These are phyloP conservation scores for Aquilaria yunnanensis DNA, from an alignment of 345 rosid genomes.

Conservation along the genomic window DNA sequence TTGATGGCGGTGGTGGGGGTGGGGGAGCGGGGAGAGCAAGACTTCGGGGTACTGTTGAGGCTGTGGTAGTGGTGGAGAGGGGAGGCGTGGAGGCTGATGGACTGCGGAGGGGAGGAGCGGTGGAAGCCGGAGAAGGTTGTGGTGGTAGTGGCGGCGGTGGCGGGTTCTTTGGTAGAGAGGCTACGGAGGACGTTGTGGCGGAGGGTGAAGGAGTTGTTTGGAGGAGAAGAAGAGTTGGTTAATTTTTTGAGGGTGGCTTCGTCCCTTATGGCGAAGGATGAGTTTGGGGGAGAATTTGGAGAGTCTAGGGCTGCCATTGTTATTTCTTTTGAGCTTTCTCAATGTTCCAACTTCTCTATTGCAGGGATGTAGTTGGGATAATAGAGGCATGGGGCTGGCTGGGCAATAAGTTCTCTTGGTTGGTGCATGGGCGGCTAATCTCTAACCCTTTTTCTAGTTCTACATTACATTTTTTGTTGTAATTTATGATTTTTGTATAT, in stretches of 20 bases:
- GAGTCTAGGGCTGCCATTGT: slow-evolving; percentile 30
- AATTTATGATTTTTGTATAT: no score
- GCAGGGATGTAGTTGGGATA: no score
- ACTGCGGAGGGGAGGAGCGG: slow-evolving; percentile 22
- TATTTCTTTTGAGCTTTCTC: not conserved
- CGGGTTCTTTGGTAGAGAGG: slow-evolving; percentile 32
- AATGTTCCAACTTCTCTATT: no score
- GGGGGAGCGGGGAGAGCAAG: slow-evolving; percentile 18
- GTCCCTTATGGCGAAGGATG: slow-evolving; percentile 33
- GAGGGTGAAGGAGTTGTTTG: slow-evolving; percentile 35
- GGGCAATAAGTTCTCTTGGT: no score
- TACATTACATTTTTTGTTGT: no score
- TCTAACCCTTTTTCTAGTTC: no score
- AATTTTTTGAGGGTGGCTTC: slow-evolving; percentile 5
- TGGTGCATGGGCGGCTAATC: no score
- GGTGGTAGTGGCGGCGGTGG: not conserved
- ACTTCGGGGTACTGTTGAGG: slow-evolving; percentile 11
- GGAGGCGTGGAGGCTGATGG: slow-evolving; percentile 19
- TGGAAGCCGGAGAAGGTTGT: slow-evolving; percentile 18
- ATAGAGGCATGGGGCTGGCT: no score
- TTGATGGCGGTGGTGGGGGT: not conserved
- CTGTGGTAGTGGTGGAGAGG: no score
- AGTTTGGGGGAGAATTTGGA: slow-evolving; percentile 32
- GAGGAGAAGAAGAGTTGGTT: slow-evolving; percentile 19
- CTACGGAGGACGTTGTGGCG: slow-evolving; percentile 22